Evolutionary conservation across 441 rosid genomes (phyloP).

Genomic region (Isatis lusitanica): DNA sequence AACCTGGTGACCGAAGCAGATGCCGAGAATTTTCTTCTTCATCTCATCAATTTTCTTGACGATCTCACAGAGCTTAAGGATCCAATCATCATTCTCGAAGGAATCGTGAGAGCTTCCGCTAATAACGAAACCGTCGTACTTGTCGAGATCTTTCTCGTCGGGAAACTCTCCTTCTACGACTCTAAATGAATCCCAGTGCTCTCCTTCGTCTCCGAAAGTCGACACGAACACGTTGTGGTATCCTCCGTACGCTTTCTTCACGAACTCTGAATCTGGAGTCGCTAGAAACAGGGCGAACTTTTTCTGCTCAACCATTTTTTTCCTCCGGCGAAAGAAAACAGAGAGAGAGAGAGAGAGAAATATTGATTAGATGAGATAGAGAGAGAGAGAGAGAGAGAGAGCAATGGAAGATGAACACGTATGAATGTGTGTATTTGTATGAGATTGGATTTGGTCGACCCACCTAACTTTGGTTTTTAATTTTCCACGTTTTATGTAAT

Average conservation of each 20-base stretch:
- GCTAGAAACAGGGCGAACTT: constrained; percentile 65
- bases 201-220: constrained; percentile 75
- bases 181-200: constrained; percentile 71
- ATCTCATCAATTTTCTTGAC: constrained; percentile 61
- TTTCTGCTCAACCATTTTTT: constrained; percentile 35
- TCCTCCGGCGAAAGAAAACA: background rate
- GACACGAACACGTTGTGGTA: constrained; percentile 76
- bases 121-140: constrained; percentile 79
- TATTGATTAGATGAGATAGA: background rate
- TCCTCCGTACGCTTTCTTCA: constrained; percentile 65
- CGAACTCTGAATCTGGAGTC: constrained; percentile 76
- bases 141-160: constrained; percentile 52
- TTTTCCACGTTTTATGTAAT: constrained; percentile 27
- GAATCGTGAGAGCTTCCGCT: constrained; percentile 86
- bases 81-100: constrained; percentile 68
- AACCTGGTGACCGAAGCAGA: constrained; percentile 98
- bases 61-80: constrained; percentile 64
- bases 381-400: background rate
- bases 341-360: background rate
- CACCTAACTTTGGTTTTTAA: constrained; percentile 24
- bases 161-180: constrained; percentile 86
- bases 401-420: background rate
- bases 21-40: constrained; percentile 76
- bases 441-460: constrained; percentile 6
- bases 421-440: background rate